These are phyloP conservation scores for Fabrea salina DNA, from an alignment of 169 alveolate genomes.

Conservation along the genomic window DNA sequence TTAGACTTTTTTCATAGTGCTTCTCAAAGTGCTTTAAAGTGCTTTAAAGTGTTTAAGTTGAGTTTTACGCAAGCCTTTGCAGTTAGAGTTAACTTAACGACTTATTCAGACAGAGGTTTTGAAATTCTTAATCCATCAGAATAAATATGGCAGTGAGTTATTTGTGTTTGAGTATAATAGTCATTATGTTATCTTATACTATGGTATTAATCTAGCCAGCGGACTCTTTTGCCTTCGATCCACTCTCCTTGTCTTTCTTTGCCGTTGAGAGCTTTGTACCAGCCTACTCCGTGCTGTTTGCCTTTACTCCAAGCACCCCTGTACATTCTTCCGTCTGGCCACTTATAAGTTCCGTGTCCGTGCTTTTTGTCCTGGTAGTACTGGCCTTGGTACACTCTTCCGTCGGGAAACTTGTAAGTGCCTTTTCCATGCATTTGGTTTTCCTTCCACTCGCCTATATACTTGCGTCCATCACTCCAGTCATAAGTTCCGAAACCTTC, in stretches of 20 bases:
- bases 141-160: too few relatives aligned
- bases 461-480: slow-evolving; percentile 53
- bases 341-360: slow-evolving; percentile 60
- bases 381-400: slow-evolving; percentile 53
- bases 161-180: too few relatives aligned
- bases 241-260: slow-evolving; percentile 59
- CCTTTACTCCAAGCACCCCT: slow-evolving; percentile 67
- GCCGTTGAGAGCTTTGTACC: slow-evolving; percentile 44
- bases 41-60: too few relatives aligned
- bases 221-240: slow-evolving; percentile 69
- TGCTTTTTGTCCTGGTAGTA: slow-evolving; percentile 50
- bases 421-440: slow-evolving; percentile 68
- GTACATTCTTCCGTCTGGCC: slow-evolving; percentile 74
- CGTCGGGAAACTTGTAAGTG: slow-evolving; percentile 58
- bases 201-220: slow-evolving; percentile 73
- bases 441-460: slow-evolving; percentile 48
- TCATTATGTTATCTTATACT: slow-evolving; percentile 76
- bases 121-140: too few relatives aligned
- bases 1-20: too few relatives aligned
- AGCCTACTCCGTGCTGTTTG: slow-evolving; percentile 72
- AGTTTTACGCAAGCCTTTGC: too few relatives aligned
- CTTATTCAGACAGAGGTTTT: too few relatives aligned
- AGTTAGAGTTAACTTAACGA: too few relatives aligned
- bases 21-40: too few relatives aligned
- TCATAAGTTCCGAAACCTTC: slow-evolving; percentile 50